phyloP scores from a whole-genome alignment of 2,329 filamentous ascomycete genomes.

The Fusarium solani-melongenae region DNA sequence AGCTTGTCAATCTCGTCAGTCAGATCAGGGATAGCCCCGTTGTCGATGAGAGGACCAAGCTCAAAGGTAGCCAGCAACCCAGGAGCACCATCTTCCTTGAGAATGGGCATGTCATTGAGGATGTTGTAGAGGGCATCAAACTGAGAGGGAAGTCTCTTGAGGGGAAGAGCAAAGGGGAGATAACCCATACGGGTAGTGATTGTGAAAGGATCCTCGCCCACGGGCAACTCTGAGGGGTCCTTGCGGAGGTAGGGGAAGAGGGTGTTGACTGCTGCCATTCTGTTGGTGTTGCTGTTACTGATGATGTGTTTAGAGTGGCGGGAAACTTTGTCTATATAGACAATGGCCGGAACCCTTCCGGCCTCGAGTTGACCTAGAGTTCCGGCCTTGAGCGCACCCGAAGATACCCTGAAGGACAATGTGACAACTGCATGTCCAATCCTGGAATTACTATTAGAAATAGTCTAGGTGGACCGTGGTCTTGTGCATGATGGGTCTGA shows the following conservation, averaged over 20 bases:
- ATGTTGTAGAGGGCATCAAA: conserved; percentile 31
- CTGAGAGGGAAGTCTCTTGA: conserved; percentile 26
- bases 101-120: conserved; percentile 30
- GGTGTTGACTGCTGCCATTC: conserved; percentile 34
- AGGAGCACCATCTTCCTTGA: conserved; percentile 29
- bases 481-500: background rate
- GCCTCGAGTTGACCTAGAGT: background rate
- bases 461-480: conserved; percentile 21
- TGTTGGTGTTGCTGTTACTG: background rate
- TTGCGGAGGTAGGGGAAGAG: conserved; percentile 34
- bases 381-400: conserved; percentile 7
- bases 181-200: conserved; percentile 35
- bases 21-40: conserved; percentile 28
- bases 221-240: conserved; percentile 29
- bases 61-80: conserved; percentile 28
- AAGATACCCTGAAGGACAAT: conserved; percentile 21
- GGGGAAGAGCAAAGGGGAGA: conserved; percentile 27
- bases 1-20: conserved; percentile 33
- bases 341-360: conserved; percentile 33
- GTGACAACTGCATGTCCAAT: conserved; percentile 21
- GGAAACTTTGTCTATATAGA: conserved; percentile 29
- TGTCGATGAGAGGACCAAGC: conserved; percentile 28
- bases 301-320: background rate
- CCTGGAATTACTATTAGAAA: conserved; percentile 21
- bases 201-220: conserved; percentile 32